Percentiles rank a stretch among this genome's conserved stretches.
Evolutionary conservation across 345 rosid genomes (phyloP).

Genomic region (Excoecaria cochinchinensis): DNA sequence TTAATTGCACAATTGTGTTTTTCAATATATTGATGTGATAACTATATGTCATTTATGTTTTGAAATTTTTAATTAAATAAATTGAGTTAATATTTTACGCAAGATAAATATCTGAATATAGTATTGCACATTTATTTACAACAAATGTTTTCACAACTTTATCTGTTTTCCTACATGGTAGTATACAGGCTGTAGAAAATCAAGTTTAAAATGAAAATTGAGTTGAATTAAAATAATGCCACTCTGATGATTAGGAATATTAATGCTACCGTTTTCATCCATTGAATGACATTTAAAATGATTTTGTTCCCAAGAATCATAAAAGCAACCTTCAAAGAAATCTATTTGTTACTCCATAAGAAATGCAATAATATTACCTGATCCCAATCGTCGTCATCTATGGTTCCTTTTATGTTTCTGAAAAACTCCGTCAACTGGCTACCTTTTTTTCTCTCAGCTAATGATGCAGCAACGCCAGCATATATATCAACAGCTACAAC

Average conservation of each 20-base stretch:
- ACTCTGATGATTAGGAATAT: neutral
- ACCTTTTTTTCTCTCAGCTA: constrained; percentile 89
- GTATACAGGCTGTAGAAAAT: neutral
- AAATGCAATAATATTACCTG: constrained; percentile 54
- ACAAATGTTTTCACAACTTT: neutral
- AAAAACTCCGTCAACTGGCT: constrained; percentile 88
- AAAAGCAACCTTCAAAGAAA: neutral
- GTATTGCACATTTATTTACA: neutral
- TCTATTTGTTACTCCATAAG: neutral
- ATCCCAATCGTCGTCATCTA: constrained; percentile 94
- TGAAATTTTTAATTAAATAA: neutral
- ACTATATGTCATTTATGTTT: neutral
- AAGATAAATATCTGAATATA: no score
- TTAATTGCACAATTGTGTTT: neutral
- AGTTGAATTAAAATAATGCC: neutral
- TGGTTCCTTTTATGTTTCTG: constrained; percentile 87
- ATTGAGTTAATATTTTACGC: neutral
- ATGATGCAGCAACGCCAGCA: constrained; percentile 95
- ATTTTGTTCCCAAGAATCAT: neutral
- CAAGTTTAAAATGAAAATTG: neutral
- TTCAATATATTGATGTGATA: neutral
- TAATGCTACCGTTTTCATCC: neutral
- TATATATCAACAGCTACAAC: constrained; percentile 87
- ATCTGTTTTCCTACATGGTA: neutral
- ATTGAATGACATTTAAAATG: neutral